phyloP scores from a whole-genome alignment of 2,329 filamentous ascomycete species.

The Xylaria sp. region DNA sequence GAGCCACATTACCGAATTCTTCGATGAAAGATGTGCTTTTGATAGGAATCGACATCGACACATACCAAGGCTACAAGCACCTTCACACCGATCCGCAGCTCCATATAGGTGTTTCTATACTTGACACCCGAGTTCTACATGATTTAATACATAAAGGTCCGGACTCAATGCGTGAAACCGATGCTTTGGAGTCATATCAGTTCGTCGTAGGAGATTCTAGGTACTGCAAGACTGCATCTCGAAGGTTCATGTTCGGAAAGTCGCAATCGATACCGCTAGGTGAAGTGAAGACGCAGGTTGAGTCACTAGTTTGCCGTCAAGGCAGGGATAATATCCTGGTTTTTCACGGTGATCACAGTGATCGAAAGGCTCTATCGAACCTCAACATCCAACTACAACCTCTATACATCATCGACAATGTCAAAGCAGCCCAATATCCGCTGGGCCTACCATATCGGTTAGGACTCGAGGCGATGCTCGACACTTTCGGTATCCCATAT shows the following conservation, averaged over 20 bases:
- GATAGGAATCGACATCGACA: slow-evolving; percentile 23
- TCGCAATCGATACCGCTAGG: slow-evolving; percentile 14
- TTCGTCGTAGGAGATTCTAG: slow-evolving; percentile 14
- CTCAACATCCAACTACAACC: slow-evolving; percentile 11
- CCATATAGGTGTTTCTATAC: slow-evolving; percentile 20
- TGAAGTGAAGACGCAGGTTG: slow-evolving; percentile 14
- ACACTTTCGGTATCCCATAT: slow-evolving; percentile 26
- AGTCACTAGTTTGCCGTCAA: slow-evolving; percentile 10
- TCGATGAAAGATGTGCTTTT: slow-evolving; percentile 26
- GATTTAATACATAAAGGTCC: background rate
- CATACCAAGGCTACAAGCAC: slow-evolving; percentile 22
- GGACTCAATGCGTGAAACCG: background rate
- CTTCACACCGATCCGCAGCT: slow-evolving; percentile 16
- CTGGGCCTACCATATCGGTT: slow-evolving; percentile 12
- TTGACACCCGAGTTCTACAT: slow-evolving; percentile 17
- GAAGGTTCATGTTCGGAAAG: slow-evolving; percentile 14
- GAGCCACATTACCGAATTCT: slow-evolving; percentile 16
- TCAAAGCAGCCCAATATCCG: slow-evolving; percentile 16
- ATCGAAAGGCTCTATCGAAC: slow-evolving; percentile 15
- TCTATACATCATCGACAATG: slow-evolving; percentile 16
- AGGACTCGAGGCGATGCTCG: slow-evolving; percentile 19
- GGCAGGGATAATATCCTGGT: slow-evolving; percentile 10
- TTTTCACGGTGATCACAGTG: slow-evolving; percentile 9
- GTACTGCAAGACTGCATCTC: slow-evolving; percentile 21
- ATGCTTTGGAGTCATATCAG: slow-evolving; percentile 14